Evolutionary conservation across 73 alveolate species (phyloP).

Genomic region (Urostyla sp.): DNA sequence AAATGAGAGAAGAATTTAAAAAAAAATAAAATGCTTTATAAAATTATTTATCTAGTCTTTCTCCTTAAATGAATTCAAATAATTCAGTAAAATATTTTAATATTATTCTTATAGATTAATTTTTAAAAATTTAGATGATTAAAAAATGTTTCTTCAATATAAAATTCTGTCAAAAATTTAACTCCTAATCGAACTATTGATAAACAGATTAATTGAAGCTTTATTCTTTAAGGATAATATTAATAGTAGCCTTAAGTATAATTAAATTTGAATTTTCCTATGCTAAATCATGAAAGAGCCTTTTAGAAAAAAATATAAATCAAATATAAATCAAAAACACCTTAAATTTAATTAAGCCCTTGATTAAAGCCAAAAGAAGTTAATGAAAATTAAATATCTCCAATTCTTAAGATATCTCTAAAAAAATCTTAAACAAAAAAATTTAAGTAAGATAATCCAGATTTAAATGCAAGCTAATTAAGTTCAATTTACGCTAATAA

Average conservation of each 20-base stretch:
- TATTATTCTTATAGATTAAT: conserved; percentile 5
- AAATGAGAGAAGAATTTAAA: background rate
- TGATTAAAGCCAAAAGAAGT: background rate
- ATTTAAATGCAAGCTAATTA: background rate
- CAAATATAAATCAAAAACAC: background rate
- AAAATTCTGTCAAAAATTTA: background rate
- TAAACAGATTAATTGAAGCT: background rate
- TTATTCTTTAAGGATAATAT: too few relatives aligned
- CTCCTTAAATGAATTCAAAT: background rate
- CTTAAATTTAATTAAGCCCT: background rate
- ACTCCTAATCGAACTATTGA: too few relatives aligned
- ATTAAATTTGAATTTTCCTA: conserved; percentile 19
- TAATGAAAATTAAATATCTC: background rate
- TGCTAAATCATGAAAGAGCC: conserved; percentile 20
- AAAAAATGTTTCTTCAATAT: background rate
- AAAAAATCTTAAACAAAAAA: background rate
- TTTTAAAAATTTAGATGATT: conserved; percentile 14
- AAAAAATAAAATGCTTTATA: background rate
- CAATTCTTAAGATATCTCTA: background rate
- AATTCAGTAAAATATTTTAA: background rate
- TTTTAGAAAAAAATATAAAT: background rate
- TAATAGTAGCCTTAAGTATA: too few relatives aligned
- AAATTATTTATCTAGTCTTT: background rate
- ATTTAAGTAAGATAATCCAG: background rate
- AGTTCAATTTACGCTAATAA: background rate